phyloP scores from a whole-genome alignment of 2,329 filamentous ascomycete genomes.

The Exophiala spinifera region DNA sequence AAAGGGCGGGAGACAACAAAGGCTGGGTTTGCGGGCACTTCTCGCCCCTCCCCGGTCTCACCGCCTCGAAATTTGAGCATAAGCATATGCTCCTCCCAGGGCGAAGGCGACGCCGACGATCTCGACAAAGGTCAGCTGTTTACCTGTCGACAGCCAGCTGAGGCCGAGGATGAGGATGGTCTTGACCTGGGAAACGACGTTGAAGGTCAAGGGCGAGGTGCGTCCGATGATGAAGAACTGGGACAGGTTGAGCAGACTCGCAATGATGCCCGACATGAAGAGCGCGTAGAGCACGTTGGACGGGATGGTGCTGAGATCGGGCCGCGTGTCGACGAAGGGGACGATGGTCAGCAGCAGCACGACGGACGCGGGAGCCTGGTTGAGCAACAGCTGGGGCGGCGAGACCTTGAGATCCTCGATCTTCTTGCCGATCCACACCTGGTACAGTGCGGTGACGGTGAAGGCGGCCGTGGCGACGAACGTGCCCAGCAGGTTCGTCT shows the following conservation, averaged over 20 bases:
- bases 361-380: conserved; percentile 10
- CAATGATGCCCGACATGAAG: conserved; percentile 8
- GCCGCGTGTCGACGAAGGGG: conserved; percentile 7
- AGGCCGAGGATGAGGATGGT: conserved; percentile 12
- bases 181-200: conserved; percentile 13
- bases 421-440: conserved; percentile 19
- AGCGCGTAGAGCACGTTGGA: not conserved
- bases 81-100: no score
- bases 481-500: conserved; percentile 3
- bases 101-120: no score
- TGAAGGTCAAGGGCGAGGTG: conserved; percentile 11
- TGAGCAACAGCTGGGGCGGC: conserved; percentile 10
- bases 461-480: conserved; percentile 12
- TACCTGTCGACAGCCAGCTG: conserved; percentile 1
- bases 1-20: no score
- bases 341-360: not conserved
- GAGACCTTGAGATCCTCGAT: conserved; percentile 10
- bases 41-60: no score
- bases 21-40: no score
- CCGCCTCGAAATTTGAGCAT: no score
- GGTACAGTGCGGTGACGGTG: conserved; percentile 11
- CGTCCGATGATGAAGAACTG: conserved; percentile 17
- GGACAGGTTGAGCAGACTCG: conserved; percentile 8
- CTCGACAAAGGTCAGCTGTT: no score
- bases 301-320: not conserved